phyloP scores from a whole-genome alignment of 352 stramenopile genomes.

The Blastocystis sp. region DNA sequence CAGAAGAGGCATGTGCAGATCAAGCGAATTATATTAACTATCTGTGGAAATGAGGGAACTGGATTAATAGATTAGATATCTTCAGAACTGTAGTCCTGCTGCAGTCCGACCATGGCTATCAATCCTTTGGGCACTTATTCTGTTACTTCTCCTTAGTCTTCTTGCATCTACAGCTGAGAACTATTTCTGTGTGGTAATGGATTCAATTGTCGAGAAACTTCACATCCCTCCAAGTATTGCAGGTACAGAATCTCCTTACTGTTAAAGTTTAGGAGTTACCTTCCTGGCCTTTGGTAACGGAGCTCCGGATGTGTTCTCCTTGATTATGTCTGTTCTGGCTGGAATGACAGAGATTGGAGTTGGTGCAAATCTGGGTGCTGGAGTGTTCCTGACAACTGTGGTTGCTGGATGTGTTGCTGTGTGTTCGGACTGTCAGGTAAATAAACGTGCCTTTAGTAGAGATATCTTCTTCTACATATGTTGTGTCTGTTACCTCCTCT shows the following conservation, averaged over 20 bases:
- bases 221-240: slow-evolving; percentile 69
- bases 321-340: slow-evolving; percentile 79
- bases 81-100: slow-evolving; percentile 43
- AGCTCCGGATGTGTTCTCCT: slow-evolving; percentile 90
- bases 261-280: slow-evolving; percentile 78
- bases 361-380: slow-evolving; percentile 76
- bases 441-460: slow-evolving; percentile 67
- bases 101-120: background rate
- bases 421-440: slow-evolving; percentile 69
- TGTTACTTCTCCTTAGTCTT: slow-evolving; percentile 70
- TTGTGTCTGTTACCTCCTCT: slow-evolving; percentile 31
- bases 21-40: slow-evolving; percentile 67
- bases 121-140: slow-evolving; percentile 65
- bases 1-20: slow-evolving; percentile 54
- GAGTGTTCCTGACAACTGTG: slow-evolving; percentile 90
- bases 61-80: background rate
- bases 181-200: slow-evolving; percentile 92
- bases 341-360: slow-evolving; percentile 64
- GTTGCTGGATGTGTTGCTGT: slow-evolving; percentile 84
- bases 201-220: slow-evolving; percentile 88
- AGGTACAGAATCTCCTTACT: background rate
- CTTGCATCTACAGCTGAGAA: slow-evolving; percentile 92
- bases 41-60: background rate
- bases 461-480: slow-evolving; percentile 70
- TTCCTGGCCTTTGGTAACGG: slow-evolving; percentile 95